A percentile compares a stretch with the other conserved stretches of the same genome.
Evolutionary conservation across 1,139 yeast genomes (phyloP).

Genomic region (Taphrina populina): DNA sequence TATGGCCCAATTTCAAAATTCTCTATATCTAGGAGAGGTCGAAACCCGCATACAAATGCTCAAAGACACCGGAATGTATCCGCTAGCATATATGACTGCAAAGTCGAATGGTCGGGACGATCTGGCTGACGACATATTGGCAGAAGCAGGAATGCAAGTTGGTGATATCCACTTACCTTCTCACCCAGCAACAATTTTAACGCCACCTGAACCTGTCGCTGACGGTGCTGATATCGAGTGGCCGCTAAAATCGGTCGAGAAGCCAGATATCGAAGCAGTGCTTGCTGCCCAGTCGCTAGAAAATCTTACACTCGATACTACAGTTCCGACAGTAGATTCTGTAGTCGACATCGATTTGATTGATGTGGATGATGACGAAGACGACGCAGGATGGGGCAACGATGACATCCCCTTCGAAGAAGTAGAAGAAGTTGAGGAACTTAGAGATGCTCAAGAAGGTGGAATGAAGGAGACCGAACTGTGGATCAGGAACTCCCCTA

Average conservation of each 20-base stretch:
- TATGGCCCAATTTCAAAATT: slow-evolving; percentile 77
- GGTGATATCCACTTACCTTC: slow-evolving; percentile 68
- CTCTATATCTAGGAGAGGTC: slow-evolving; percentile 72
- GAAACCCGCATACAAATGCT: slow-evolving; percentile 74
- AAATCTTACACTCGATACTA: slow-evolving; percentile 33
- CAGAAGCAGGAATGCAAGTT: slow-evolving; percentile 61
- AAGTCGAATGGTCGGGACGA: slow-evolving; percentile 79
- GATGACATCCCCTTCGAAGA: slow-evolving; percentile 58
- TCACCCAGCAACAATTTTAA: slow-evolving; percentile 47
- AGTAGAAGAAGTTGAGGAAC: slow-evolving; percentile 69
- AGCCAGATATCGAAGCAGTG: slow-evolving; percentile 55
- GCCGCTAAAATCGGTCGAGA: slow-evolving; percentile 80
- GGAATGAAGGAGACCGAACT: slow-evolving; percentile 62
- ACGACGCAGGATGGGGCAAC: slow-evolving; percentile 45
- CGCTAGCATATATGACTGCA: slow-evolving; percentile 92
- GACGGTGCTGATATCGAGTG: slow-evolving; percentile 59
- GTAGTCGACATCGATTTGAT: slow-evolving; percentile 38
- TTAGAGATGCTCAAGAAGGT: slow-evolving; percentile 53
- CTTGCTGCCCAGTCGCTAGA: slow-evolving; percentile 37
- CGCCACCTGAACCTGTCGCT: slow-evolving; percentile 49
- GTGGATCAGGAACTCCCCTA: slow-evolving; percentile 87
- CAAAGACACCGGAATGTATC: slow-evolving; percentile 73
- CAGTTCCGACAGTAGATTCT: slow-evolving; percentile 35
- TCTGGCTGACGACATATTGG: slow-evolving; percentile 67
- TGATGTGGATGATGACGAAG: slow-evolving; percentile 44